Evolutionary conservation across 441 rosid genomes (phyloP).

Genomic region (Populus hybrid): DNA sequence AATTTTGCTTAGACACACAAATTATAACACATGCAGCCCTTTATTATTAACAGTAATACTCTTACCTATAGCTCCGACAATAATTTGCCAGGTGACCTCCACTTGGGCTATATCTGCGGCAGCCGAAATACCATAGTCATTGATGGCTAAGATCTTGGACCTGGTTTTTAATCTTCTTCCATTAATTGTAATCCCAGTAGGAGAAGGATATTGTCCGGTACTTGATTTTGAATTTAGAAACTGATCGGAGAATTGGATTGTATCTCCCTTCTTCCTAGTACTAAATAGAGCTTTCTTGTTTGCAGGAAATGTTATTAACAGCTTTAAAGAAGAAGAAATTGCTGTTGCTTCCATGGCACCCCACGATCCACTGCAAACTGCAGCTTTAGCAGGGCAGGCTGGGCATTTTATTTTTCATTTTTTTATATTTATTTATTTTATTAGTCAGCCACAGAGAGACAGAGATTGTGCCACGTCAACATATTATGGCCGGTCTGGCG

Average conservation of each 20-base stretch:
- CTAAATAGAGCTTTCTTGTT: not conserved
- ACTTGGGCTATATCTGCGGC: conserved; percentile 38
- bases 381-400: not conserved
- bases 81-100: conserved; percentile 70
- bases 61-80: conserved; percentile 65
- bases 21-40: not conserved
- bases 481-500: not conserved
- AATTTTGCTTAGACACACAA: not conserved
- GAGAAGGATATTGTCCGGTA: conserved; percentile 4
- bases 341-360: conserved; percentile 18
- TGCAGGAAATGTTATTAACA: not conserved
- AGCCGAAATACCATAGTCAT: conserved; percentile 26
- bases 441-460: not conserved
- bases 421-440: not conserved
- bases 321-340: not conserved
- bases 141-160: conserved; percentile 31
- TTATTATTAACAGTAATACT: not conserved
- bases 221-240: conserved; percentile 24
- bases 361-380: not conserved
- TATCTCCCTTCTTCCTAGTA: not conserved
- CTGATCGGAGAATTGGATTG: not conserved
- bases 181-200: too few species aligned
- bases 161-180: conserved; percentile 13
- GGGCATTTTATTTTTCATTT: not conserved
- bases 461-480: conserved; percentile 14